Evolutionary conservation across 208 protist species (phyloP).

Genomic region (Zelonia costaricensis): DNA sequence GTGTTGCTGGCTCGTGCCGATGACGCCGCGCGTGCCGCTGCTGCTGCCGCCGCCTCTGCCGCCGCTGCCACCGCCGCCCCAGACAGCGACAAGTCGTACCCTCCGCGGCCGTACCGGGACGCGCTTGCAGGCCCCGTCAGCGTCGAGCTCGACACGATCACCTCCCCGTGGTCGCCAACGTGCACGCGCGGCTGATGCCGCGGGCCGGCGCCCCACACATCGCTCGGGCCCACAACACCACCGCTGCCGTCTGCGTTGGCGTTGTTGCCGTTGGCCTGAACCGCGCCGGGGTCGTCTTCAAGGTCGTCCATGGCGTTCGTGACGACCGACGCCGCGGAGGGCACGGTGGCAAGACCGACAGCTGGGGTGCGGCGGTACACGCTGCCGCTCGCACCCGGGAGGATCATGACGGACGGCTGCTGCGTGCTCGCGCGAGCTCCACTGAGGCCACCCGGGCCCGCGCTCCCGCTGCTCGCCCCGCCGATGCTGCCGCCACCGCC

Average conservation of each 20-base stretch:
- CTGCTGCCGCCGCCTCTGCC: too few relatives aligned
- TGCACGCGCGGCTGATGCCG: slow-evolving; percentile 13
- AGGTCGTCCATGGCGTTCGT: too few relatives aligned
- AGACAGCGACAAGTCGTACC: too few relatives aligned
- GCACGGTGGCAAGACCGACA: background rate
- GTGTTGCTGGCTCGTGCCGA: too few relatives aligned
- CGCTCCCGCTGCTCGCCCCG: background rate
- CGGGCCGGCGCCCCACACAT: slow-evolving; percentile 24
- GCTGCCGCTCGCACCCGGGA: slow-evolving; percentile 11
- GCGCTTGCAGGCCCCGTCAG: too few relatives aligned
- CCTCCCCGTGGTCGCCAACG: background rate
- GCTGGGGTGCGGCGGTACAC: slow-evolving; percentile 7
- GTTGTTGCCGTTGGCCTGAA: background rate
- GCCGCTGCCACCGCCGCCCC: too few relatives aligned
- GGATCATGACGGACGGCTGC: slow-evolving; percentile 20
- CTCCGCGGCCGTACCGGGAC: too few relatives aligned
- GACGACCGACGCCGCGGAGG: background rate
- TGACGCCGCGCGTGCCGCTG: too few relatives aligned
- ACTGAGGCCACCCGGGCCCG: background rate
- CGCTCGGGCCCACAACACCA: slow-evolving; percentile 2
- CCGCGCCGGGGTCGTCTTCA: too few relatives aligned
- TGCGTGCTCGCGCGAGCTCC: slow-evolving; percentile 6
- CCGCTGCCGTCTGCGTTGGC: background rate
- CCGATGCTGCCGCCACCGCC: background rate
- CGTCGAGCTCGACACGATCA: background rate